A percentile compares a stretch with the other conserved stretches of the same genome.
Conservation (phyloP, 768 basidiomycete genomes). For the Flagelloscypha sp. region DNA sequence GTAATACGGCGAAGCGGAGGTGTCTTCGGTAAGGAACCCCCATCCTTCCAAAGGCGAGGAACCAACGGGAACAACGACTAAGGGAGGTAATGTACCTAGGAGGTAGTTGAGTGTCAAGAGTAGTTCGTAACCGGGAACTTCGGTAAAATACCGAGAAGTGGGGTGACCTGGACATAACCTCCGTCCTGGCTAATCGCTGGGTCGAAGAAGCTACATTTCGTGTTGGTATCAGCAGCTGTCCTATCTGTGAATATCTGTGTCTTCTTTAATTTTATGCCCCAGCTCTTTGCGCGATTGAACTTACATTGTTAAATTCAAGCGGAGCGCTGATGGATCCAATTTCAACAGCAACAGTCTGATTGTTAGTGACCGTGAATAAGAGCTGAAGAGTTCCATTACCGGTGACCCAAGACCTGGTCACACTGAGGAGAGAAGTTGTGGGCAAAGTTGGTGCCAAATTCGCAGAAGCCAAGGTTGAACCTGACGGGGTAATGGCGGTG, state of each 20-base stretch:
- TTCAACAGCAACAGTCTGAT: conserved; percentile 37
- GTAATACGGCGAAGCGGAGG: conserved; percentile 36
- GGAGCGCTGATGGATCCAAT: conserved; percentile 47
- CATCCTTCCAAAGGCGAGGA: conserved; percentile 47
- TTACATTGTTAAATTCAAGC: conserved; percentile 49
- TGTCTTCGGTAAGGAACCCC: conserved; percentile 47
- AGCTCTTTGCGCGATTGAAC: no score
- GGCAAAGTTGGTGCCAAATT: conserved; percentile 43
- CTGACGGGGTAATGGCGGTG: conserved; percentile 28
- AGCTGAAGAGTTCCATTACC: conserved; percentile 33
- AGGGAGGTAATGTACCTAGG: conserved; percentile 43
- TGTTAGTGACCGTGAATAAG: conserved; percentile 43
- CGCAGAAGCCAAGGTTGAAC: conserved; percentile 39
- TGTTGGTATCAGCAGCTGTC: conserved; percentile 43
- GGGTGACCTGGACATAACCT: conserved; percentile 45
- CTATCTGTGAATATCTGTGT: conserved; percentile 48
- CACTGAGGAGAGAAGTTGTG: conserved; percentile 32
- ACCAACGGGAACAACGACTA: conserved; percentile 39
- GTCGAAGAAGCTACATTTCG: conserved; percentile 45
- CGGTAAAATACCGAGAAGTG: conserved; percentile 33
- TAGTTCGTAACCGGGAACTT: no score
- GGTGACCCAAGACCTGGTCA: conserved; percentile 45
- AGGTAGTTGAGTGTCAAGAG: no score
- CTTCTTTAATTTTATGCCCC: no score
- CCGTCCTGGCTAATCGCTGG: conserved; percentile 52